Evolutionary conservation across 2,329 filamentous ascomycete species (phyloP), one percentile per base, ranked within the genome.

Genomic region (Cercospora sp.): DNA sequence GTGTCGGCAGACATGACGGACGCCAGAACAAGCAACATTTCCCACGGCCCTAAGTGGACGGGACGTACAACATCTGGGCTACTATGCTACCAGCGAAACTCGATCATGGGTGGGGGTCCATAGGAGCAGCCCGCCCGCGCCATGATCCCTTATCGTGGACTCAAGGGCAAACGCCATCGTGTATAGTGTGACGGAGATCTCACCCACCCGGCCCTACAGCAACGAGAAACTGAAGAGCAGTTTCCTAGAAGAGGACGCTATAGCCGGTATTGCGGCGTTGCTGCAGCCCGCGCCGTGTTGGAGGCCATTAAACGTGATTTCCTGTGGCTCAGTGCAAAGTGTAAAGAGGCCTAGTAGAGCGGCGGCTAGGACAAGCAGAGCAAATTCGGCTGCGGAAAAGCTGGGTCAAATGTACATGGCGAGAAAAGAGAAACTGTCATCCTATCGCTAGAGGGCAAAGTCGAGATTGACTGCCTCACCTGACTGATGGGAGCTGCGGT

Each of bases 1-100:
- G 71, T 69, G 51, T 42, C 71, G 71, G 69, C 69, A 70, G 60
- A 45, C 33, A 40, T 40, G 28, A 51, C 60, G 42, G 42, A 40
- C 33, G n/a, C 51, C 62, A 60, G 36, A 63, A 62, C 31, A 53
- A 61, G 60, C 65, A 48, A 66, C 68, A 68, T 66, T 20, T 66
- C 63, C 66, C 55, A 66, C 65, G 65, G 48, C 10, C 42, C 65
- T 65, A 65, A 65, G 64, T 65, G 57, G 57, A 69, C 63, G 65
- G 60, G 58, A 69, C 65, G 65, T 53, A 66, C 67, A 66, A 60
- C 36, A 61, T 42, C 60, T 68, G 55, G 65, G 64, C 63, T 60
- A 63, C 64, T 59, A 68, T 62, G 63, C 59, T 63, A 66, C 67
- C 67, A 63, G 48, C 63, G 57, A 59, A 42, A 63, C 36, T 33